Evolutionary conservation across 495 filamentous ascomycete species (phyloP), one percentile per base, ranked within the genome.

Genomic region (Tuber aestivum): DNA sequence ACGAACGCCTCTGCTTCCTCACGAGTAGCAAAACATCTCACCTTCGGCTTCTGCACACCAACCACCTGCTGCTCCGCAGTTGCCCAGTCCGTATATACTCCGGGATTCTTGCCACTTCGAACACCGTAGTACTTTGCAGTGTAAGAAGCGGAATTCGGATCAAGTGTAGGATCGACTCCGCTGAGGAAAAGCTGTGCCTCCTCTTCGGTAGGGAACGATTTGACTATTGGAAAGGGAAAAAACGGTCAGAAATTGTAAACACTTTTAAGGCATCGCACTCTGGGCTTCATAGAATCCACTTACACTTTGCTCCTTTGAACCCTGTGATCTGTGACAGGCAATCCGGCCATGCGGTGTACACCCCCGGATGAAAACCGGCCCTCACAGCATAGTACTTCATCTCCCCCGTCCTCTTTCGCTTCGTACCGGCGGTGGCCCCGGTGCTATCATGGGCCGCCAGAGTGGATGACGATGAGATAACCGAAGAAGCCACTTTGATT

Each of bases 81-180:
- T n/a, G 87, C 82, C 94, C 94, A 99, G 74, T 94, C 90, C 8
- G 91, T 92, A 84, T 97, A 99, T 3, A 99, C 91, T 7, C 95
- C 95, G 0, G 94, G 92, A n/a, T 87, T 85, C 74, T 89, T 87
- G 68, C 95, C 95, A 74, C 89, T 87, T 65, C 91, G 93, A n/a
- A 99, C 91, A 12, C 89, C 95, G 80, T 99, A 99, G 83, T 89
- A 98, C 81, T 89, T 90, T 18, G 85, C 83, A 18, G 84, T 81
- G 42, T 85, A 81, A 5, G 83, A 83, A 45, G 79, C 75, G 12
- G 82, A 84, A 74, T 74, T 74, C 45, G 82, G 84, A 70, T 84
- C 80, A 18, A 83, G 75, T 37, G 82, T 75, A 37, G 86, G 83
- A 73, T 88, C 88, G 76, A 87, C 85, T 72, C 92, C 92, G 7